These are phyloP conservation scores for Penicillium ucsense DNA, from an alignment of 495 filamentous ascomycete species.

Conservation along the genomic window DNA sequence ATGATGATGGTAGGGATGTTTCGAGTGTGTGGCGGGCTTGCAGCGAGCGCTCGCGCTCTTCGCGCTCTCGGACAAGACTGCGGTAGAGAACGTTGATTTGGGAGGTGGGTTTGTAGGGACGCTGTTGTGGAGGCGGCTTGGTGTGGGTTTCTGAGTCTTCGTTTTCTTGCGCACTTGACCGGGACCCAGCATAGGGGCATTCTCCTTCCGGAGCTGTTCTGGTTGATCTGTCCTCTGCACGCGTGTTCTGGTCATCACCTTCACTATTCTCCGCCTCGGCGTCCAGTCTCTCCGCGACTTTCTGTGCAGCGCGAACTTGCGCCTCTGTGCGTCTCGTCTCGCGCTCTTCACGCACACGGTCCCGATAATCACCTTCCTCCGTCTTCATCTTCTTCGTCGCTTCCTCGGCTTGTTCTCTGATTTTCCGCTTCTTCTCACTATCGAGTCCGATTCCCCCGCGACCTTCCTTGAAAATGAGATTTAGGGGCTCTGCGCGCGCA, in stretches of 20 bases:
- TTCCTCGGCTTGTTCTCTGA: conserved; percentile 53
- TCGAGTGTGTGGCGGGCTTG: conserved; percentile 62
- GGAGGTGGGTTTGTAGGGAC: conserved; percentile 40
- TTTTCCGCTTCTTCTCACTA: conserved; percentile 70
- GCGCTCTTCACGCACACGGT: conserved; percentile 59
- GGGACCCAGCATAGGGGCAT: too few relatives aligned
- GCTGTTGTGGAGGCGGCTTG: conserved; percentile 1
- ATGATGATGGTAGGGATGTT: conserved; percentile 44
- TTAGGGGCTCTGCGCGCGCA: conserved; percentile 53
- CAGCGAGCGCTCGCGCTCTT: conserved; percentile 59
- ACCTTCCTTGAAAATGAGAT: conserved; percentile 64
- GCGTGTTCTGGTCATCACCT: background rate
- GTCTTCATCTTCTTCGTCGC: conserved; percentile 53
- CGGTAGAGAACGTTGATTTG: conserved; percentile 72
- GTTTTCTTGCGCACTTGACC: too few relatives aligned
- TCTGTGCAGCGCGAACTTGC: conserved; percentile 65
- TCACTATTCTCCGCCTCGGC: conserved; percentile 27
- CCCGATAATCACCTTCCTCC: conserved; percentile 66
- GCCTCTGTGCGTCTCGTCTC: conserved; percentile 61
- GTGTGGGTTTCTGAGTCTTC: too few relatives aligned
- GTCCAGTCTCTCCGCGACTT: conserved; percentile 67
- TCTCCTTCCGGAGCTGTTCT: background rate
- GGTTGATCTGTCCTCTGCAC: conserved; percentile 7
- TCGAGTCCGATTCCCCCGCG: conserved; percentile 81
- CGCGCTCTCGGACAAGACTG: conserved; percentile 56